phyloP scores from a whole-genome alignment of 2,329 filamentous ascomycete genomes.

The Thielaviopsis ethacetica region DNA sequence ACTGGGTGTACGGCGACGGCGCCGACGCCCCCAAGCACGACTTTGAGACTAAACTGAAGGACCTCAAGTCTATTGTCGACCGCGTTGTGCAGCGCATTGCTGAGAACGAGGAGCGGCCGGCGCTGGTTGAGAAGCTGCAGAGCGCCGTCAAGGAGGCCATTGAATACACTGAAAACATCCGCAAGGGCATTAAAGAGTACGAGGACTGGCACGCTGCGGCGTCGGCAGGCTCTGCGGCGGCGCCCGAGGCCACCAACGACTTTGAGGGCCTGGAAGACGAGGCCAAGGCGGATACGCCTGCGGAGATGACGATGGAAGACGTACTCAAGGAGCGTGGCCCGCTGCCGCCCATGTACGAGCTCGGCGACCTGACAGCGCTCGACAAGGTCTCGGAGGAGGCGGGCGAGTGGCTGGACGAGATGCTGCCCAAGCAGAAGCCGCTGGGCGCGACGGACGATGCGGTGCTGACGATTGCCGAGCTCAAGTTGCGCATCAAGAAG shows the following conservation, averaged over 20 bases:
- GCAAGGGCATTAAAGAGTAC: slow-evolving; percentile 51
- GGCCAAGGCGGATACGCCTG: slow-evolving; percentile 21
- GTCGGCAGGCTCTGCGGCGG: slow-evolving; percentile 26
- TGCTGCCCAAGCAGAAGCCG: slow-evolving; percentile 52
- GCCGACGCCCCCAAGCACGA: slow-evolving; percentile 57
- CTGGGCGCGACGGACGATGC: slow-evolving; percentile 58
- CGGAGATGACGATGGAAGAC: slow-evolving; percentile 32
- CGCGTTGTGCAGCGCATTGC: slow-evolving; percentile 62
- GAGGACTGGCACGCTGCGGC: slow-evolving; percentile 42
- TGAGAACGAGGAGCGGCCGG: slow-evolving; percentile 56
- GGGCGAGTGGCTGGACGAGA: slow-evolving; percentile 58
- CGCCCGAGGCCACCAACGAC: slow-evolving; percentile 31
- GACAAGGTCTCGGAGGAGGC: slow-evolving; percentile 46
- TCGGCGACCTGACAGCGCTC: slow-evolving; percentile 53
- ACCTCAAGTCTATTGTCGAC: slow-evolving; percentile 58
- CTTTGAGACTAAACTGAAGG: slow-evolving; percentile 60
- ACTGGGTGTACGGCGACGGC: slow-evolving; percentile 86
- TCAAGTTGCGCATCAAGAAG: slow-evolving; percentile 51
- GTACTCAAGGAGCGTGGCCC: slow-evolving; percentile 31
- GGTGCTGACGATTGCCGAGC: slow-evolving; percentile 54
- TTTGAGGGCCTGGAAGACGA: slow-evolving; percentile 72
- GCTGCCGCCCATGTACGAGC: slow-evolving; percentile 50
- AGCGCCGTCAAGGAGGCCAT: slow-evolving; percentile 55
- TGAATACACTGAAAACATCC: slow-evolving; percentile 53
- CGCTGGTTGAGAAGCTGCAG: slow-evolving; percentile 48